phyloP scores from a whole-genome alignment of 1,284 basidiomycete species.

The Fomitopsis palustris region DNA sequence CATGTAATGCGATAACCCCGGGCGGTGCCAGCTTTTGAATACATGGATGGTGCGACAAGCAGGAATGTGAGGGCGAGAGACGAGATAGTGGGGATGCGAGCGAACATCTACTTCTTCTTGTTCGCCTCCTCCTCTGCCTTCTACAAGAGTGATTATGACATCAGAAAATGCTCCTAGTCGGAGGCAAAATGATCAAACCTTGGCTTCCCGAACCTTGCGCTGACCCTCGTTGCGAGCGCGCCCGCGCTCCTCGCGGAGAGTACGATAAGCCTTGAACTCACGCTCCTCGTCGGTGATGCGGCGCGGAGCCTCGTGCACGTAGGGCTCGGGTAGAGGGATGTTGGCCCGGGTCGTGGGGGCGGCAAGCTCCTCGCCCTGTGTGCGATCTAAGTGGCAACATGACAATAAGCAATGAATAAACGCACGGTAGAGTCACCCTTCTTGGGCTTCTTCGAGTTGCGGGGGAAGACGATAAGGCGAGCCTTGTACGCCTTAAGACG shows the following conservation, averaged over 20 bases:
- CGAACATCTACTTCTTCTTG: constrained; percentile 80
- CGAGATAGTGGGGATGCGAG: constrained; percentile 25
- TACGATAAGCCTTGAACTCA: constrained; percentile 84
- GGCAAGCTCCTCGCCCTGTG: constrained; percentile 81
- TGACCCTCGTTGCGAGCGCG: constrained; percentile 84
- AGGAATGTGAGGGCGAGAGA: constrained; percentile 30
- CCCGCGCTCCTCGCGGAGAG: constrained; percentile 87
- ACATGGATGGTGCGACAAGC: constrained; percentile 26
- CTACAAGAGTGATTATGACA: constrained; percentile 36
- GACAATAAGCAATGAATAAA: constrained; percentile 16
- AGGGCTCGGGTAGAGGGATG: constrained; percentile 68
- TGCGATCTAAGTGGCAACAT: neutral
- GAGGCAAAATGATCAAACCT: constrained; percentile 47
- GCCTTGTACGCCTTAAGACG: constrained; percentile 93
- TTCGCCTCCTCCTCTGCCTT: constrained; percentile 90
- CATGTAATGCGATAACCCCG: constrained; percentile 34
- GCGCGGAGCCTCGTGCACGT: constrained; percentile 82
- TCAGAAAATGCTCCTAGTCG: constrained; percentile 13
- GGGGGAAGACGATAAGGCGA: constrained; percentile 90
- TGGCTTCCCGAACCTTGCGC: constrained; percentile 77
- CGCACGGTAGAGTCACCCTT: constrained; percentile 88
- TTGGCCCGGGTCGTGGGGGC: constrained; percentile 74
- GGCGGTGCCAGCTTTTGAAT: constrained; percentile 36
- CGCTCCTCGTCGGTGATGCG: constrained; percentile 94
- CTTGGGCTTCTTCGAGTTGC: constrained; percentile 94